A percentile compares a stretch with the other conserved stretches of the same genome.
Conservation (phyloP, 768 basidiomycete species). For the Rhodosporidiobolus odoratus region DNA sequence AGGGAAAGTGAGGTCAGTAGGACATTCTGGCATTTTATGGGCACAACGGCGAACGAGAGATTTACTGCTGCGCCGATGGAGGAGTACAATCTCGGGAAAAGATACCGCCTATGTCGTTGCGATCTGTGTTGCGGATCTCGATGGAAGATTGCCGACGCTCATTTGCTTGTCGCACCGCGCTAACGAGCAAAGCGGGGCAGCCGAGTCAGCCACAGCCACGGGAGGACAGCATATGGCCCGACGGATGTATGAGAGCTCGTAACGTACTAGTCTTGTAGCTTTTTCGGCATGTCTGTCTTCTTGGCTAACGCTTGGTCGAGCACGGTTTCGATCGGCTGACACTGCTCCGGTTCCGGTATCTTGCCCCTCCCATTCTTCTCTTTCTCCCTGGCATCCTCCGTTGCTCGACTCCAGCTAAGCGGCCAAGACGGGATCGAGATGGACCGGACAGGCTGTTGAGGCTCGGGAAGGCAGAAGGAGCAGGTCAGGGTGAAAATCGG, state of each 20-base stretch:
- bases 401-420: constrained; percentile 5
- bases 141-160: constrained; percentile 40
- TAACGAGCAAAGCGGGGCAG: not conserved
- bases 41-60: not conserved
- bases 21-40: not conserved
- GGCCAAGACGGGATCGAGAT: constrained; percentile 25
- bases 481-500: constrained; percentile 42
- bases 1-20: not conserved
- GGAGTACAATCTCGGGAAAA: no score
- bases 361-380: not conserved
- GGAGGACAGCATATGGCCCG: not conserved
- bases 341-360: constrained; percentile 37
- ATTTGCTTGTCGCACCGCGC: constrained; percentile 31
- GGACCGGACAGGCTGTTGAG: constrained; percentile 32
- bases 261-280: constrained; percentile 38
- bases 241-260: not conserved
- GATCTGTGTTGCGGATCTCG: constrained; percentile 39
- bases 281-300: constrained; percentile 26
- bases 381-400: not conserved
- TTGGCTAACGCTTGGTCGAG: constrained; percentile 24
- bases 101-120: constrained; percentile 19
- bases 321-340: constrained; percentile 39
- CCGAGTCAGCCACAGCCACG: no score
- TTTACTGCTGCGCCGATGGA: constrained; percentile 33
- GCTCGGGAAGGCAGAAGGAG: constrained; percentile 41